Evolutionary conservation across 371 early-diverging fungal species (phyloP).

Genomic region (Apophysomyces variabilis): DNA sequence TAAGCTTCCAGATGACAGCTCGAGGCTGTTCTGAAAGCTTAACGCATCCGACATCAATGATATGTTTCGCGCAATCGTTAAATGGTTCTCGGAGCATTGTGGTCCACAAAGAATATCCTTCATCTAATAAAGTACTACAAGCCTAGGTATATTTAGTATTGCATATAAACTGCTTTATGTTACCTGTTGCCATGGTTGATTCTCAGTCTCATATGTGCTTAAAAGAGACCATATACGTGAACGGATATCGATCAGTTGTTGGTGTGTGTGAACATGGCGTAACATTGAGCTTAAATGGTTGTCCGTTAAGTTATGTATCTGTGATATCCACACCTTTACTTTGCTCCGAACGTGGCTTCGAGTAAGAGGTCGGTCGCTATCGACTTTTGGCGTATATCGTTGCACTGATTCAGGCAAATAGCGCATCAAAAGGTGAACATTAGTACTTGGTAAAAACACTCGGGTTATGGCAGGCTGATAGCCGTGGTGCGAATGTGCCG

Average conservation of each 20-base stretch:
- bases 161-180: neutral
- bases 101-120: conserved; percentile 47
- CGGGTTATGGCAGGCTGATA: conserved; percentile 47
- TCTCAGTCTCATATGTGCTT: conserved; percentile 28
- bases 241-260: conserved; percentile 36
- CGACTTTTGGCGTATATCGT: conserved; percentile 50
- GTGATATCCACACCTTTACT: conserved; percentile 41
- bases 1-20: conserved; percentile 33
- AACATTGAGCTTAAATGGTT: conserved; percentile 32
- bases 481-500: conserved; percentile 19
- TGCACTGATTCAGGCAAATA: conserved; percentile 60
- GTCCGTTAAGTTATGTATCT: conserved; percentile 28
- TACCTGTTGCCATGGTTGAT: conserved; percentile 24
- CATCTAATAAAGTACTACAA: conserved; percentile 26
- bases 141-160: conserved; percentile 8
- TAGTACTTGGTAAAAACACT: conserved; percentile 62
- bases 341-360: conserved; percentile 26
- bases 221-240: conserved; percentile 42
- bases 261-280: conserved; percentile 38
- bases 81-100: conserved; percentile 41
- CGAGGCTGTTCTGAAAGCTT: conserved; percentile 43
- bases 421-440: conserved; percentile 60
- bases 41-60: conserved; percentile 36
- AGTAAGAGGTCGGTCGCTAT: conserved; percentile 29
- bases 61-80: conserved; percentile 34